Evolutionary conservation across 2,329 filamentous ascomycete species (phyloP).

Genomic region (Pseudogymnoascus sp.): DNA sequence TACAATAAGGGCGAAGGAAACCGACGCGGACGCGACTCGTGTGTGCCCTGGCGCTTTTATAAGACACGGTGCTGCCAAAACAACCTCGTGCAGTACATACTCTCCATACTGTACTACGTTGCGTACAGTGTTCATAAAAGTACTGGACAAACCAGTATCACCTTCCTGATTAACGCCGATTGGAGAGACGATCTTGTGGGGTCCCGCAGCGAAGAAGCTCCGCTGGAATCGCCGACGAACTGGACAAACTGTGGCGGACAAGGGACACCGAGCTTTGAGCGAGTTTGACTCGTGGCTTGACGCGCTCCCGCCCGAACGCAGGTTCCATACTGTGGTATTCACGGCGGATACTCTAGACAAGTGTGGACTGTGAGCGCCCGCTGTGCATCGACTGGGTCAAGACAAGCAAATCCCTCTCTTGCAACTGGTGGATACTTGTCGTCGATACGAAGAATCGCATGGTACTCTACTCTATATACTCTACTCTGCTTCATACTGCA

Average conservation of each 20-base stretch:
- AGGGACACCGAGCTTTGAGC: not conserved
- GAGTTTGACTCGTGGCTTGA: constrained; percentile 9
- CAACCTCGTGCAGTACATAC: constrained; percentile 7
- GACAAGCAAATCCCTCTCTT: not conserved
- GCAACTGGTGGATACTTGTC: not conserved
- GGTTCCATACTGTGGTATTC: constrained; percentile 8
- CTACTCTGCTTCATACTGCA: not conserved
- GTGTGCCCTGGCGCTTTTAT: constrained; percentile 1
- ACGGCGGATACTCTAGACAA: constrained; percentile 1
- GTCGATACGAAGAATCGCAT: not conserved
- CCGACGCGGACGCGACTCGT: constrained; percentile 5
- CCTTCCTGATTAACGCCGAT: constrained; percentile 8
- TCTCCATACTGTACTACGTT: constrained; percentile 6
- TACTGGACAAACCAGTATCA: not conserved
- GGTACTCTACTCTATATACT: not conserved
- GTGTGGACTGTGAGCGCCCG: not conserved
- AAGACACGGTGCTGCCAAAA: constrained; percentile 1
- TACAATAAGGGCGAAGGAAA: not conserved
- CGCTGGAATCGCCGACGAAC: constrained; percentile 4
- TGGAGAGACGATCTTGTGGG: constrained; percentile 7
- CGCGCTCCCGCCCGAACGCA: constrained; percentile 1
- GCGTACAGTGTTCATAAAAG: not conserved
- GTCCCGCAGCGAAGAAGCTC: constrained; percentile 2
- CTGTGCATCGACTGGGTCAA: constrained; percentile 7
- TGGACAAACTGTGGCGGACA: constrained; percentile 7